A percentile compares a stretch with the other conserved stretches of the same genome.
These are phyloP conservation scores for Gentiana straminea DNA, from an alignment of 257 asterid species.

Conservation along the genomic window DNA sequence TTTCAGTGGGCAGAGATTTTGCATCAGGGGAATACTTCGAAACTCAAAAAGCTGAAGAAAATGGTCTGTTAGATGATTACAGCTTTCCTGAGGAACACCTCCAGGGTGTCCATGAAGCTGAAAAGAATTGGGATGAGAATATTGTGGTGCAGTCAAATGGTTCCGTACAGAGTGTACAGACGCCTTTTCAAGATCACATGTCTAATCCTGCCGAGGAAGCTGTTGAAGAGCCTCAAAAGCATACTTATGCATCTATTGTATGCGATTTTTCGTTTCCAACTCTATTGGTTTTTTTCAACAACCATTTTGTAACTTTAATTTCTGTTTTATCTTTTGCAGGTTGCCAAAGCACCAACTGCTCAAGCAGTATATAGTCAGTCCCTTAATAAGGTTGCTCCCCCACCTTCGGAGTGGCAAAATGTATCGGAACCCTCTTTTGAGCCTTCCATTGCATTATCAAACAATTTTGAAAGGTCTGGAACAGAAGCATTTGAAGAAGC, in stretches of 20 bases:
- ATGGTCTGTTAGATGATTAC: conserved; percentile 35
- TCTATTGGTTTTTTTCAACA: conserved; percentile 4
- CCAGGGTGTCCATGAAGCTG: conserved; percentile 52
- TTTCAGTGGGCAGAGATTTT: conserved; percentile 3
- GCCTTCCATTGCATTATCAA: conserved; percentile 36
- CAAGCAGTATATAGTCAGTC: conserved; percentile 33
- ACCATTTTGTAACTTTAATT: conserved; percentile 8
- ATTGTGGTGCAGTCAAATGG: conserved; percentile 61
- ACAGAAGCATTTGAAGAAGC: conserved; percentile 52
- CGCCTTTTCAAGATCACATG: conserved; percentile 44
- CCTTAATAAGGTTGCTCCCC: conserved; percentile 32
- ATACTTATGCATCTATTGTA: conserved; percentile 97
- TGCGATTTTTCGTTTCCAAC: conserved; percentile 18
- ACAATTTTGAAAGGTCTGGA: conserved; percentile 43
- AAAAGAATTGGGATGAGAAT: conserved; percentile 42
- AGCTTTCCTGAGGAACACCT: conserved; percentile 49
- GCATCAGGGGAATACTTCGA: conserved; percentile 45
- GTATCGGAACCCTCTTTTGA: conserved; percentile 42
- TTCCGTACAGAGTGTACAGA: conserved; percentile 47
- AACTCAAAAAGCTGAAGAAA: conserved; percentile 41
- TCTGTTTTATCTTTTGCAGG: conserved; percentile 22
- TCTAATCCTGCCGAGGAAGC: conserved; percentile 65
- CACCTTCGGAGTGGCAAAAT: conserved; percentile 54
- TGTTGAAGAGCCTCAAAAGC: conserved; percentile 68
- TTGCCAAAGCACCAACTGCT: conserved; percentile 56